Base-by-base conservation (phyloP, 2,329 filamentous ascomycete species). In the Alternaria dauci region DNA sequence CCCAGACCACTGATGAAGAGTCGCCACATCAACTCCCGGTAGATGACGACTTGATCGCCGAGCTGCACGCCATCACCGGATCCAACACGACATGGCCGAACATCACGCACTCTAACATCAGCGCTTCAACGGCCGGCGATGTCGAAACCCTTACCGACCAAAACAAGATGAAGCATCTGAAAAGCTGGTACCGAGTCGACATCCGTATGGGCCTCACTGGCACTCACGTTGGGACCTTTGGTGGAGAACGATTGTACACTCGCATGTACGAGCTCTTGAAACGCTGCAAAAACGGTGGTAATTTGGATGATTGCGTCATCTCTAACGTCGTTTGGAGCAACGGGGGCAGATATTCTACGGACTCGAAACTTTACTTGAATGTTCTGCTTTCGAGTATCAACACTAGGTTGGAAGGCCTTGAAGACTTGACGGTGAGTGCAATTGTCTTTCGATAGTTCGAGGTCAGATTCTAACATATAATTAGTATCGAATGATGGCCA, bases 161-260 rank as follows among this genome's bases (percentile, higher is more conserved):
- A 23, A 8, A 25, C 34, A 8, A 26, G 18, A n/a, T 26, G 25
- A 28, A 41, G 32, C 34, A 59, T 16, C 32, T 59, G 25, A 20
- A 56, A 5, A 52, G 39, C 14, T 55, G 53, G 38, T 59, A 59
- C 20, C 44, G 30, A 5, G 8, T 59, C 8, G 57, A 59, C 28
- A 30, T 59, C 11, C 57, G 57, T 4, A 23, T 59, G 6, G 52
- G 57, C 30, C 9, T 26, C 9, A 23, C 16, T 2, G 28, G 30
- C 2, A 56, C 52, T 12, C 52, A 59, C 38, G 26, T 28, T 14
- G 57, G 57, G 26, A 59, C 52, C 14, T 55, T 59, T n/a, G 44
- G 30, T 4, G 34, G 25, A 38, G 44, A 23, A 7, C 57, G 57
- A 18, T 34, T 59, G 30, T 59, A 56, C 32, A 38, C 51, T 9